Conservation (phyloP, 225 moss, liverwort and hornwort species). For the Lunularia cruciata region DNA sequence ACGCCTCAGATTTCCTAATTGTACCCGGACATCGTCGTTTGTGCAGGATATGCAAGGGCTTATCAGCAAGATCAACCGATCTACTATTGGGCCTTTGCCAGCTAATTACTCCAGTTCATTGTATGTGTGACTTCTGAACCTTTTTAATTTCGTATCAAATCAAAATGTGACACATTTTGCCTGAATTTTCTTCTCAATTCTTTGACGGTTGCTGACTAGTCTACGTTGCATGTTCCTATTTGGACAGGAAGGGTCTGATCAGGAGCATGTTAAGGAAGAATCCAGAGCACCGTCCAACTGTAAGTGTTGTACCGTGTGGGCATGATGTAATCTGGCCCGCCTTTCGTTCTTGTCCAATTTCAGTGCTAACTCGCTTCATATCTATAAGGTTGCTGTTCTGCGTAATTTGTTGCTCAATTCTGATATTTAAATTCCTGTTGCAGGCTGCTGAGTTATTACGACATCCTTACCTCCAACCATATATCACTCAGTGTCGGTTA, state of each 20-base stretch:
- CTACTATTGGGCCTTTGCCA: slow-evolving; percentile 95
- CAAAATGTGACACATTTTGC: neutral
- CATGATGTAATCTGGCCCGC: neutral
- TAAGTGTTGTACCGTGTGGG: slow-evolving; percentile 29
- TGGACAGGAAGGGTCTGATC: slow-evolving; percentile 89
- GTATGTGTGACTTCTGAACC: slow-evolving; percentile 38
- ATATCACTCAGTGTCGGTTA: slow-evolving; percentile 78
- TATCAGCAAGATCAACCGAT: slow-evolving; percentile 97
- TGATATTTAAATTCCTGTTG: too few relatives aligned
- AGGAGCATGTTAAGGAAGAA: slow-evolving; percentile 98
- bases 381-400: neutral
- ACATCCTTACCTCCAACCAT: slow-evolving; percentile 97
- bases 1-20: too few relatives aligned
- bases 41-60: slow-evolving; percentile 99
- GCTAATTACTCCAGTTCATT: slow-evolving; percentile 85
- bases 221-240: neutral
- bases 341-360: neutral
- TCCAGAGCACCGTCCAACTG: slow-evolving; percentile 91
- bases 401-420: neutral
- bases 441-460: slow-evolving; percentile 91
- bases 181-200: neutral
- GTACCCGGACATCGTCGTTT: too few relatives aligned
- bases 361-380: neutral
- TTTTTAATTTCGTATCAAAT: too few relatives aligned
- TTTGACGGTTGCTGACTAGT: neutral